These are phyloP conservation scores for Platanus orientalis DNA, from an alignment of 164 flowering plant species.

Conservation along the genomic window DNA sequence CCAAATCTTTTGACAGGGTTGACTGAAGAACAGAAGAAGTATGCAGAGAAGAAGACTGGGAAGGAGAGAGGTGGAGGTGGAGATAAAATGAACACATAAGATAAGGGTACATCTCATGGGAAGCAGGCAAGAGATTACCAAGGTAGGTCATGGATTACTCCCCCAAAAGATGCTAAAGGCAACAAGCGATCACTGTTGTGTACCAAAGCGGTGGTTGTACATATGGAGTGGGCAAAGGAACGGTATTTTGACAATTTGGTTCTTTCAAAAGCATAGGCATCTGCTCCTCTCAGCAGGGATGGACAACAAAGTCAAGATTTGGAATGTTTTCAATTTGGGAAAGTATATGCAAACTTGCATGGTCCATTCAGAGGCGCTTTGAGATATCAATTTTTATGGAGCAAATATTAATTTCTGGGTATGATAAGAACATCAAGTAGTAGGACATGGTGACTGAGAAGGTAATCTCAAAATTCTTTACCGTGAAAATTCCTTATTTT, in stretches of 20 bases:
- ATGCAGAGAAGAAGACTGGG: constrained; percentile 89
- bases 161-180: constrained; percentile 95
- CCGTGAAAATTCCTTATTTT: constrained; percentile 90
- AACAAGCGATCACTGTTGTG: constrained; percentile 77
- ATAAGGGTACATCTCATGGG: constrained; percentile 93
- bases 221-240: constrained; percentile 99
- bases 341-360: constrained; percentile 97
- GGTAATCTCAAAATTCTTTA: constrained; percentile 81
- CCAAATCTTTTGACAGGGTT: constrained; percentile 62
- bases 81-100: constrained; percentile 55
- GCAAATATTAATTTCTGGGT: constrained; percentile 84
- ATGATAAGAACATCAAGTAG: constrained; percentile 93
- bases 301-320: constrained; percentile 96
- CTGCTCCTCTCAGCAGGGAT: constrained; percentile 87
- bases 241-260: constrained; percentile 91
- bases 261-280: constrained; percentile 91
- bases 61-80: constrained; percentile 46
- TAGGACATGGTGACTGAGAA: constrained; percentile 98
- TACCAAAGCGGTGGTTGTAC: constrained; percentile 82
- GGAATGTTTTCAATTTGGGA: constrained; percentile 94
- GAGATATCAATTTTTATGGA: constrained; percentile 75
- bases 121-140: constrained; percentile 94
- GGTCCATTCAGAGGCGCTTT: constrained; percentile 90
- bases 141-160: constrained; percentile 95
- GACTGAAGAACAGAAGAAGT: constrained; percentile 98